Base-by-base conservation (phyloP, 495 filamentous ascomycete genomes). In the Corynascus novoguineensis region DNA sequence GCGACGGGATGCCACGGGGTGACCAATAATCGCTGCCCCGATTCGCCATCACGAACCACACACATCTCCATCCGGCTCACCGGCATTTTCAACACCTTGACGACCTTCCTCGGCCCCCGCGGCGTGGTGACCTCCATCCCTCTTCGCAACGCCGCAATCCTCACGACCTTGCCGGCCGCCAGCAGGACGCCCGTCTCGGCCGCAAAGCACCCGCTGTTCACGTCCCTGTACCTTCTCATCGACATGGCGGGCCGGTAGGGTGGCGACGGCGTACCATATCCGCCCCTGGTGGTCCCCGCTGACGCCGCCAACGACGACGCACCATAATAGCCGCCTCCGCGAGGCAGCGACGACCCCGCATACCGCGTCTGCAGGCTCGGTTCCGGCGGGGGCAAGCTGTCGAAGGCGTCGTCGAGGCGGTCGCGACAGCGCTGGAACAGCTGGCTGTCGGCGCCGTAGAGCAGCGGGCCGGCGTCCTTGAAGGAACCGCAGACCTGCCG, bases 401-500 rank as follows among this genome's bases (percentile, higher is more conserved):
- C 71, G 50, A 77, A 78, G 3, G 68, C 65, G 17, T 37, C 49
- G 31, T 76, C 69, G 7, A 78, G 63, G 6, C 40, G 12, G 31
- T 75, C 67, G n/a, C 75, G 60, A 47, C 70, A 76, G 22, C 14
- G 27, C 10, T 51, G 31, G 54, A 79, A 78, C 28, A 76, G 64
- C 19, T 58, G 60, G 53, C 71, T 74, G 5, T 60, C 28, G 5
- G 17, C 10, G 34, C 75, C 72, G 51, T 75, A 78, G 59, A 64
- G 67, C 25, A 73, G 62, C 17, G 75, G 74, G 15, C 75, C 75
- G 1, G 72, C 62, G 47, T 79, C 76, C 55, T 74, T 75, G 69
- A 77, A 78, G 8, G 68, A 66, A 55, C 76, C 77, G 53, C 75
- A 75, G 48, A 68, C 50, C 60, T 79, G 76, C n/a, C 68, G 66